Percentiles rank a stretch among this genome's conserved stretches.
Conservation (phyloP, 225 moss, liverwort and hornwort genomes). For the Bryum argenteum region DNA sequence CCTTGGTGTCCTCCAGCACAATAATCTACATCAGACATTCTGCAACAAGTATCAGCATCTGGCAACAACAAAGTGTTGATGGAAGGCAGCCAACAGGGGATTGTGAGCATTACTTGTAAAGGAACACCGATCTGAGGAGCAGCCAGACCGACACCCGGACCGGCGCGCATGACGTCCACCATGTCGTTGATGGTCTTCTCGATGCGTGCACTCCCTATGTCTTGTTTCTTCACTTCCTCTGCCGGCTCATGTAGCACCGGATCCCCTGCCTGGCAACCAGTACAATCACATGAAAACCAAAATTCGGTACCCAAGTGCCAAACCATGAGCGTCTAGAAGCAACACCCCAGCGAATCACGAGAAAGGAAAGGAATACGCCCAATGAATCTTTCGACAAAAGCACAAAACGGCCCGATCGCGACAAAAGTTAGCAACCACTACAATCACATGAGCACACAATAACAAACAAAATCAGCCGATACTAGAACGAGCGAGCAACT, state of each 20-base stretch:
- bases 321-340: too few relatives aligned
- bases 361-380: background rate
- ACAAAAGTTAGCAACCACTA: too few relatives aligned
- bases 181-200: constrained; percentile 95
- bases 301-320: background rate
- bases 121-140: constrained; percentile 94
- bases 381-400: too few relatives aligned
- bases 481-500: background rate
- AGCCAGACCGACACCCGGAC: constrained; percentile 89
- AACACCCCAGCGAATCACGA: too few relatives aligned
- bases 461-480: too few relatives aligned
- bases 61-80: background rate
- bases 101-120: constrained; percentile 59
- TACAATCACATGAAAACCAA: too few relatives aligned
- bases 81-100: too few relatives aligned
- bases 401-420: too few relatives aligned
- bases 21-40: constrained; percentile 72
- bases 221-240: constrained; percentile 65
- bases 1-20: constrained; percentile 87
- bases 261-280: constrained; percentile 67
- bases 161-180: constrained; percentile 95
- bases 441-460: too few relatives aligned
- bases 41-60: constrained; percentile 44
- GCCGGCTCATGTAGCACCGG: constrained; percentile 88
- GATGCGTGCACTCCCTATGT: constrained; percentile 76